Percentiles rank a stretch among this genome's conserved stretches.
Evolutionary conservation across 2,329 filamentous ascomycete species (phyloP).

Genomic region (Aspergillus sp.): DNA sequence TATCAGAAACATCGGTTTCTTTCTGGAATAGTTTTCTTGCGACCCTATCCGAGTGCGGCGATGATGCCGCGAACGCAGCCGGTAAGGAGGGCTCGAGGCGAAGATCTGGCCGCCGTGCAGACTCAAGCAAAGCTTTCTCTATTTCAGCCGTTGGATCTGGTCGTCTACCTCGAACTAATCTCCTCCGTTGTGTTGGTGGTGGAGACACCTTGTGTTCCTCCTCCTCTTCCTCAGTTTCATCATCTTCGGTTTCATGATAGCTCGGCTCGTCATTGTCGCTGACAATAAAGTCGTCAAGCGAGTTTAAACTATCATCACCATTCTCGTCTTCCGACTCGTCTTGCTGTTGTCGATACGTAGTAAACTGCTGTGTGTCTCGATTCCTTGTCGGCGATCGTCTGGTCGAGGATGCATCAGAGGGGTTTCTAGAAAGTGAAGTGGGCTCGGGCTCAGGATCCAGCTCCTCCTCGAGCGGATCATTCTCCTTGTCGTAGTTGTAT

Average conservation of each 20-base stretch:
- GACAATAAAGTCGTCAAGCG: constrained; percentile 43
- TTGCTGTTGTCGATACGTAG: constrained; percentile 21
- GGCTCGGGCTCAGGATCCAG: constrained; percentile 11
- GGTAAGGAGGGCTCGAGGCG: constrained; percentile 22
- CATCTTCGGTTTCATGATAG: constrained; percentile 32
- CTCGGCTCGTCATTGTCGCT: constrained; percentile 41
- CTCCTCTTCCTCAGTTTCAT: constrained; percentile 31
- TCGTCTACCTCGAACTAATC: constrained; percentile 36
- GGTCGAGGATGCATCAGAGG: constrained; percentile 20
- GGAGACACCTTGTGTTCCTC: constrained; percentile 17
- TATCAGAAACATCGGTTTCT: constrained; percentile 21
- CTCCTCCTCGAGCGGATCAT: constrained; percentile 27
- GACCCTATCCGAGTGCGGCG: constrained; percentile 14
- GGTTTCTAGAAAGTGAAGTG: constrained; percentile 19
- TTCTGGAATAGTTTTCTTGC: constrained; percentile 23
- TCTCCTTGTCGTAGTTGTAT: constrained; percentile 37
- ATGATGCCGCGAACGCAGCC: constrained; percentile 16
- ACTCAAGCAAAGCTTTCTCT: constrained; percentile 13
- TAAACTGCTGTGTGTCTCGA: constrained; percentile 12
- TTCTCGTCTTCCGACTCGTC: constrained; percentile 25
- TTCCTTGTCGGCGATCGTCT: constrained; percentile 22
- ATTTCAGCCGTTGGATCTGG: constrained; percentile 22
- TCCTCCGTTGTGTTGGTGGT: constrained; percentile 27
- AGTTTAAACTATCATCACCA: constrained; percentile 33
- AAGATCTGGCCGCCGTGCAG: constrained; percentile 14